Conservation (phyloP, 495 filamentous ascomycete species). For the Parachaetomium inaequale region DNA sequence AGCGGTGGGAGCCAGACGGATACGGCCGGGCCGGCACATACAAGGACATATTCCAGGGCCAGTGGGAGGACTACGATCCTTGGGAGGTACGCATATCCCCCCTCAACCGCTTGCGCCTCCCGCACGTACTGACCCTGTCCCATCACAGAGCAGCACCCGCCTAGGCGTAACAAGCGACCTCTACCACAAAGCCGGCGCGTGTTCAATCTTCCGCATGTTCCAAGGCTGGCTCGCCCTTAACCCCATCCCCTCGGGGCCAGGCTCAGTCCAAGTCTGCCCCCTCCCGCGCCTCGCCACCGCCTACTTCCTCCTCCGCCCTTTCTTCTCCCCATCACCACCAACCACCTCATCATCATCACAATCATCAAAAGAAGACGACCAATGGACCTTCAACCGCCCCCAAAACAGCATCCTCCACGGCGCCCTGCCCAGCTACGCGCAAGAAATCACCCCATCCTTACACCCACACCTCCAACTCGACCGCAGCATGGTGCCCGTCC, state of each 20-base stretch:
- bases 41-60: conserved; percentile 62
- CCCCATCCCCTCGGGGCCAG: conserved; percentile 59
- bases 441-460: conserved; percentile 63
- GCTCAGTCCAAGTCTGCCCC: conserved; percentile 68
- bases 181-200: conserved; percentile 77
- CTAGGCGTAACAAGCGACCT: conserved; percentile 67
- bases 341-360: conserved; percentile 16
- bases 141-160: conserved; percentile 53
- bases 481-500: conserved; percentile 69
- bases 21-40: conserved; percentile 70
- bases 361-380: conserved; percentile 21
- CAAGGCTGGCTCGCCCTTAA: conserved; percentile 80
- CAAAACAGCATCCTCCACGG: conserved; percentile 64
- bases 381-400: conserved; percentile 38
- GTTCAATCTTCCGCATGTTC: conserved; percentile 83
- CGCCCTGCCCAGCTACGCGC: conserved; percentile 68
- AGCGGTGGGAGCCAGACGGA: conserved; percentile 83
- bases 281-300: conserved; percentile 71
- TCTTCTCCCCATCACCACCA: conserved; percentile 58
- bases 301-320: conserved; percentile 80
- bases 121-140: neutral
- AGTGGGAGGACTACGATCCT: conserved; percentile 80
- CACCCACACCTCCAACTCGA: conserved; percentile 75
- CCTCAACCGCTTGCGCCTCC: neutral
- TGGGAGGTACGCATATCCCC: conserved; percentile 53